Percentiles rank a stretch among this genome's conserved stretches.
Evolutionary conservation across 2,329 filamentous ascomycete genomes (phyloP).

Genomic region (Fonsecaea pedrosoi): DNA sequence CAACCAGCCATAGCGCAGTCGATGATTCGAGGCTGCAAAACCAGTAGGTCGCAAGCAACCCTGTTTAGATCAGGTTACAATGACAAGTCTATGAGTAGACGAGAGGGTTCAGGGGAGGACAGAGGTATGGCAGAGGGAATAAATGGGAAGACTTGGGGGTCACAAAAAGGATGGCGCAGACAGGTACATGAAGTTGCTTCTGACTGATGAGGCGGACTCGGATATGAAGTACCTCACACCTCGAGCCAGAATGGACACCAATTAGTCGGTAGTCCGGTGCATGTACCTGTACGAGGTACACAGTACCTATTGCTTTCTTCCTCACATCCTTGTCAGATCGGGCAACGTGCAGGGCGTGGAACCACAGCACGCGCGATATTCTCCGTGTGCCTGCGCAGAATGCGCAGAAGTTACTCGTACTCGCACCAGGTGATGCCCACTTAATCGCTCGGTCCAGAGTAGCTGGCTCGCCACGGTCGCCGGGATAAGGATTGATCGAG

Average conservation of each 20-base stretch:
- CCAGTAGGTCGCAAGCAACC: slow-evolving; percentile 6
- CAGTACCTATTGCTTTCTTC: background rate
- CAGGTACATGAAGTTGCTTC: slow-evolving; percentile 20
- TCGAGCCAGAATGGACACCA: background rate
- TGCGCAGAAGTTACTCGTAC: background rate
- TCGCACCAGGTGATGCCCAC: background rate
- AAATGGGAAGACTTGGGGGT: slow-evolving; percentile 4
- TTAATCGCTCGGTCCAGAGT: background rate
- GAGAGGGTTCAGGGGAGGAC: background rate
- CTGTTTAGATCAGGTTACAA: slow-evolving; percentile 2
- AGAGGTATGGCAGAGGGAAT: slow-evolving; percentile 4
- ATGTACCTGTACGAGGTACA: no score
- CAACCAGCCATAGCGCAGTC: slow-evolving; percentile 20
- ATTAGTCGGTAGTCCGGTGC: background rate
- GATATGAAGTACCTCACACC: slow-evolving; percentile 1
- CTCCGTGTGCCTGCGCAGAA: background rate
- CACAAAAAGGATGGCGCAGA: background rate
- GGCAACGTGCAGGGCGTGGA: slow-evolving; percentile 14
- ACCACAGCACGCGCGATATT: background rate
- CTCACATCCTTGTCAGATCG: background rate
- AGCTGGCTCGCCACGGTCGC: background rate
- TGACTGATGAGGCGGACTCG: slow-evolving; percentile 16
- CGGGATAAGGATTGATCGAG: background rate
- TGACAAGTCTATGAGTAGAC: slow-evolving; percentile 7
- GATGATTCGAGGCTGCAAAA: background rate